Conservation (phyloP, 306 rosid species). For the Hylodesmum podocarpum region DNA sequence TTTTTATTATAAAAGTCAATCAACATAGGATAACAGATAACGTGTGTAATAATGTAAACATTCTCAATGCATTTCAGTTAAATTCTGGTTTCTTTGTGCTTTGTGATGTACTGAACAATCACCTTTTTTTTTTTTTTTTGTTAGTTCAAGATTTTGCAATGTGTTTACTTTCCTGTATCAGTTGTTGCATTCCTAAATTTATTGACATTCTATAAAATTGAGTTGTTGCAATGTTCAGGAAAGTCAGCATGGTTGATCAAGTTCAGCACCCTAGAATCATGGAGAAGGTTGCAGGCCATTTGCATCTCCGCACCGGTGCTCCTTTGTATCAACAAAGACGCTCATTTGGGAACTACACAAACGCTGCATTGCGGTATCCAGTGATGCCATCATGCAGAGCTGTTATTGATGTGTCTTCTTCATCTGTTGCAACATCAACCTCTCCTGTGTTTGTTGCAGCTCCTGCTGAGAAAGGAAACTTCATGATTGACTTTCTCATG, state of each 20-base stretch:
- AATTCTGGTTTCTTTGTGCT: background rate
- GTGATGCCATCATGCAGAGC: conserved; percentile 51
- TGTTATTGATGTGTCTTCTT: conserved; percentile 48
- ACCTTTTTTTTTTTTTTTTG: background rate
- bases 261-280: conserved; percentile 31
- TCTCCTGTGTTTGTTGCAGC: conserved; percentile 72
- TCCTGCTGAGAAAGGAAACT: conserved; percentile 74
- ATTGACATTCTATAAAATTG: conserved; percentile 9
- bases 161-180: background rate
- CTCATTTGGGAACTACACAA: conserved; percentile 48
- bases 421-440: conserved; percentile 38
- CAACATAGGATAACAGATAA: too few species aligned
- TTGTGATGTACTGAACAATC: background rate
- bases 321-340: conserved; percentile 34
- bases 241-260: conserved; percentile 45
- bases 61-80: background rate
- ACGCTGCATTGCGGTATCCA: conserved; percentile 58
- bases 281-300: conserved; percentile 35
- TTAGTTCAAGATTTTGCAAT: background rate
- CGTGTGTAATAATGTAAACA: too few species aligned
- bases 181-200: background rate
- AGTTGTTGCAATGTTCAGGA: conserved; percentile 12
- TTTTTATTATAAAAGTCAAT: too few species aligned
- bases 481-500: conserved; percentile 68
- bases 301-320: conserved; percentile 9